phyloP scores from a whole-genome alignment of 495 filamentous ascomycete species.

The Darksidea phi region DNA sequence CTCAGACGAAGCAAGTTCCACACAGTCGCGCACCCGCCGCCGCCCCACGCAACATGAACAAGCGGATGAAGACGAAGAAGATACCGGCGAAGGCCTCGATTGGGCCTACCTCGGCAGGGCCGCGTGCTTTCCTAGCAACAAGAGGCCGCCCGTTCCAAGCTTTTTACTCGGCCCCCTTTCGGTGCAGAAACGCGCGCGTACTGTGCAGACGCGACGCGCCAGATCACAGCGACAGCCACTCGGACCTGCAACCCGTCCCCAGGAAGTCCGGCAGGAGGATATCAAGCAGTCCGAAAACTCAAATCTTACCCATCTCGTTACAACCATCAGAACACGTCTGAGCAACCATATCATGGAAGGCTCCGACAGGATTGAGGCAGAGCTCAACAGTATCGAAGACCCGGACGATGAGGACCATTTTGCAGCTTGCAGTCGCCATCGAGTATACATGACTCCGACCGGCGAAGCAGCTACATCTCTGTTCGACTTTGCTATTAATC shows the following conservation, averaged over 20 bases:
- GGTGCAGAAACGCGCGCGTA: conserved; percentile 76
- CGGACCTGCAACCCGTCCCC: conserved; percentile 62
- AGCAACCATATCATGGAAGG: conserved; percentile 44
- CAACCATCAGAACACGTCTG: conserved; percentile 54
- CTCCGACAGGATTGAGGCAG: conserved; percentile 26
- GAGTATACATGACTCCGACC: conserved; percentile 45
- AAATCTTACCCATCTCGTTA: conserved; percentile 69
- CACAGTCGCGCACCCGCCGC: conserved; percentile 46
- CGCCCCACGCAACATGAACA: conserved; percentile 33
- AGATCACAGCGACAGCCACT: conserved; percentile 60
- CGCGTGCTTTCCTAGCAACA: conserved; percentile 69
- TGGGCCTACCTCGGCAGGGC: conserved; percentile 81
- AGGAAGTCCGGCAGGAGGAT: conserved; percentile 69
- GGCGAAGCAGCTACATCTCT: conserved; percentile 67
- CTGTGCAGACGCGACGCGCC: conserved; percentile 61
- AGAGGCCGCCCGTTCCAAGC: conserved; percentile 72
- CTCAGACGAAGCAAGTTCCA: conserved; percentile 34
- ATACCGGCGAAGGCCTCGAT: conserved; percentile 68
- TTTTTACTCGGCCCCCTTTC: conserved; percentile 90
- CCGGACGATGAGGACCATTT: conserved; percentile 42
- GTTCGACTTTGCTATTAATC: conserved; percentile 84
- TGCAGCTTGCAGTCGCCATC: conserved; percentile 53
- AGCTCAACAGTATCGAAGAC: conserved; percentile 38
- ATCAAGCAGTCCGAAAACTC: conserved; percentile 69
- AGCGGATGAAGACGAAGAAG: conserved; percentile 56